Percentiles rank a stretch among this genome's conserved stretches.
Conservation (phyloP, 345 rosid species). For the Sapria himalayana region DNA sequence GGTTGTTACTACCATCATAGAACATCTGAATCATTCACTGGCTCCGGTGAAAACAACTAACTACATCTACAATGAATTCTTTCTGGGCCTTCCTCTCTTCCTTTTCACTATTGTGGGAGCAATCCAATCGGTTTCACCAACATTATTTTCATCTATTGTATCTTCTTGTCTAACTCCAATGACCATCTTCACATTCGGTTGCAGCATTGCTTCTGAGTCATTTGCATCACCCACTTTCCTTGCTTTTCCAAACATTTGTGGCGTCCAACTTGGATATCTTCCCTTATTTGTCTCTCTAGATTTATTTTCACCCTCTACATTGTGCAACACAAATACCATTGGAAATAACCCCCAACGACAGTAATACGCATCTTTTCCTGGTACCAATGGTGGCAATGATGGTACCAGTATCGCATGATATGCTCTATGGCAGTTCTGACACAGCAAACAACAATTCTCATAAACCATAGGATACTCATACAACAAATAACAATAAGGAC, state of each 20-base stretch:
- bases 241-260: slow-evolving; percentile 13
- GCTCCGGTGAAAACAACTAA: too few relatives aligned
- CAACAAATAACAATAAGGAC: slow-evolving; percentile 65
- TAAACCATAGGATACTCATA: slow-evolving; percentile 69
- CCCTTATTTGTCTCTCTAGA: slow-evolving; percentile 5
- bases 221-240: not conserved
- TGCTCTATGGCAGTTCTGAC: slow-evolving; percentile 51
- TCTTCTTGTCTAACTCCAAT: too few relatives aligned
- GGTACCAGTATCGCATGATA: slow-evolving; percentile 45
- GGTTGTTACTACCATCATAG: not conserved
- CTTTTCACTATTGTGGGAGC: slow-evolving; percentile 7
- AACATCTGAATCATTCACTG: not conserved
- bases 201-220: slow-evolving; percentile 6
- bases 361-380: slow-evolving; percentile 65
- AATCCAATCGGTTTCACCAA: slow-evolving; percentile 10
- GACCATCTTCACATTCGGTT: slow-evolving; percentile 1
- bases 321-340: slow-evolving; percentile 27
- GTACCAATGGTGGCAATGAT: slow-evolving; percentile 50
- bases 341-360: slow-evolving; percentile 86
- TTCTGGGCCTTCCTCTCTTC: slow-evolving; percentile 84
- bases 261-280: slow-evolving; percentile 42
- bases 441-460: slow-evolving; percentile 59
- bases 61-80: slow-evolving; percentile 13
- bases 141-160: slow-evolving; percentile 5
- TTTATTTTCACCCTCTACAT: slow-evolving; percentile 12